phyloP scores from a whole-genome alignment of 257 asterid genomes.

The Hygrophila difformis region DNA sequence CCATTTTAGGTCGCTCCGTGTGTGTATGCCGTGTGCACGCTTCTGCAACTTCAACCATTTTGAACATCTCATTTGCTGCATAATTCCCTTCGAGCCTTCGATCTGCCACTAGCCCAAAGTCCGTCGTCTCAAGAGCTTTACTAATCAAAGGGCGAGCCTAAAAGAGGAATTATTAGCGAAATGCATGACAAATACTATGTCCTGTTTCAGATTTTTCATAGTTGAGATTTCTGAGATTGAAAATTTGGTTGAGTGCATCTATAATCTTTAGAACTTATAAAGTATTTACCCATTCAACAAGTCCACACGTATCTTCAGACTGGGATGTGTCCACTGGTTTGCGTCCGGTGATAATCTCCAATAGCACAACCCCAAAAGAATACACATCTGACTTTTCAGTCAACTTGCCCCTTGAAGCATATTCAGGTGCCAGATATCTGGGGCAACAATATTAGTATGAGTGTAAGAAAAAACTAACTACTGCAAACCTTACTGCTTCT shows the following conservation, averaged over 20 bases:
- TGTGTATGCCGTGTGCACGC: conserved; percentile 46
- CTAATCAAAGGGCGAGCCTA: conserved; percentile 47
- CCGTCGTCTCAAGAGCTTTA: conserved; percentile 29
- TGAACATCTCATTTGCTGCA: conserved; percentile 30
- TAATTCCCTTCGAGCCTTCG: conserved; percentile 29
- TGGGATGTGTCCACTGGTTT: conserved; percentile 36
- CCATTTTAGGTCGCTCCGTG: conserved; percentile 47
- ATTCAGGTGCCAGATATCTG: conserved; percentile 89
- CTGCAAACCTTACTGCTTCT: conserved; percentile 9
- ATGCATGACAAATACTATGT: not conserved
- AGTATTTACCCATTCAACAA: conserved; percentile 64
- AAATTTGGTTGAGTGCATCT: too few relatives aligned
- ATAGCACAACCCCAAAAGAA: conserved; percentile 52
- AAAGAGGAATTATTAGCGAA: not conserved
- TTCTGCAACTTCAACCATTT: conserved; percentile 50
- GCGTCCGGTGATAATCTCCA: conserved; percentile 45
- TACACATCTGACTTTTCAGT: conserved; percentile 67
- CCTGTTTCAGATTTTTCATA: conserved; percentile 1
- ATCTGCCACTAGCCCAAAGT: conserved; percentile 32
- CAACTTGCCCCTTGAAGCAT: conserved; percentile 79
- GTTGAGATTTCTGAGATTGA: not conserved
- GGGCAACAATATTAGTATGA: conserved; percentile 14
- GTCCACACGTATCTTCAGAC: conserved; percentile 28
- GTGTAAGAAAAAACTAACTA: conserved; percentile 1
- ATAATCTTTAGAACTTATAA: too few relatives aligned